A percentile compares a stretch with the other conserved stretches of the same genome.
phyloP scores from a whole-genome alignment of 2,329 filamentous ascomycete species.

The Hymenoscyphus occultus region DNA sequence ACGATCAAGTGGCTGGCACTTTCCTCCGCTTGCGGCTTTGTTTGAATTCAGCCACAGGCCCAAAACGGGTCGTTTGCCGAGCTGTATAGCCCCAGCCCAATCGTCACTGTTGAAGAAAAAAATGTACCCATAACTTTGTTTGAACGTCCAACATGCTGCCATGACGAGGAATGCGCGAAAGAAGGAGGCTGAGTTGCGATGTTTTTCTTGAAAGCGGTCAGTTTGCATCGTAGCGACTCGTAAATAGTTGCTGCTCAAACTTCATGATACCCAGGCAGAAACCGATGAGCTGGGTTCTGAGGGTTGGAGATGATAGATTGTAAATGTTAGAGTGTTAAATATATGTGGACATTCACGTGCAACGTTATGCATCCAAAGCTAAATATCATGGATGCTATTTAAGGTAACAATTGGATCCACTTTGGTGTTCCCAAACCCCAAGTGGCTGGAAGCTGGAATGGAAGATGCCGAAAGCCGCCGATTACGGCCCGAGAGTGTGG shows the following conservation, averaged over 20 bases:
- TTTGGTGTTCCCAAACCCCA: not conserved
- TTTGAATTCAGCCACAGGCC: not conserved
- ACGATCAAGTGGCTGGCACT: not conserved
- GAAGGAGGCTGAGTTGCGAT: not conserved
- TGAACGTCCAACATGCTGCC: not conserved
- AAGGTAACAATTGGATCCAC: not conserved
- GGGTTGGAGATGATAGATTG: no score
- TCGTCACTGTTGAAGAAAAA: not conserved
- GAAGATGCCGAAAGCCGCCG: not conserved
- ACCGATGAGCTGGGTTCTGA: no score
- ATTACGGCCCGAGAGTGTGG: not conserved
- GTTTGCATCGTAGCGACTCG: no score
- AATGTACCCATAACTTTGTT: not conserved
- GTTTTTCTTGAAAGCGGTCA: no score
- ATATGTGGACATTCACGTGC: no score
- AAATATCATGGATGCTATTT: not conserved
- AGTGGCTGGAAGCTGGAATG: slow-evolving; percentile 1
- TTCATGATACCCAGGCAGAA: no score
- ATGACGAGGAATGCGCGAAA: not conserved
- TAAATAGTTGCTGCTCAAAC: no score
- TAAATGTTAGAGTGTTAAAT: no score
- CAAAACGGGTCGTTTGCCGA: not conserved
- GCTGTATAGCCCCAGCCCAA: not conserved
- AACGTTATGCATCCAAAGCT: no score
- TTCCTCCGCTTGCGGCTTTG: not conserved